Base-by-base conservation (phyloP, 2,329 filamentous ascomycete genomes). In the Shiraia sp. region DNA sequence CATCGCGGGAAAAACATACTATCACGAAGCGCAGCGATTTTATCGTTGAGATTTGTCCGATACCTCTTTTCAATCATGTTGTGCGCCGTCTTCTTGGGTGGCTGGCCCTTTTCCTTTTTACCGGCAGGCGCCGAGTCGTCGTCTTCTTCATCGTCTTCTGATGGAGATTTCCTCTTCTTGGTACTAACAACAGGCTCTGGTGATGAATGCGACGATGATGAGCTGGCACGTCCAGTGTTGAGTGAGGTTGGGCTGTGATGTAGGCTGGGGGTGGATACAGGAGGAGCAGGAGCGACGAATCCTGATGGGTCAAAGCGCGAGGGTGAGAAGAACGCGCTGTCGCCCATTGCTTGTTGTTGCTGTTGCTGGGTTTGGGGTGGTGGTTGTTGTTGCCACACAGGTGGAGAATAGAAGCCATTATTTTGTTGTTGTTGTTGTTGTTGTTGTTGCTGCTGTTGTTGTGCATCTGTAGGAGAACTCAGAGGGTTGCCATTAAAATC, bases 41-140 rank as follows among this genome's bases (percentile, higher is more conserved):
- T 97, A 66, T 96, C 92, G 64, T 97, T 97, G 42, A 97, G 78
- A 63, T 97, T 97, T 39, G 89, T 96, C 59, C 92, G 85, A 70
- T 97, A 97, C 53, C 92, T 79, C 78, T 96, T 97, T 73, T 97
- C 92, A 50, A 97, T 96, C 79, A 97, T 93, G 70, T 96, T 97
- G 72, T 97, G 92, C 2, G 92, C 90, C 23, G 91, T 95, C 78
- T 96, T 96, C 78, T 96, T 96, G 44, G 75, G 75, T 17, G 73
- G 79, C 36, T 65, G 78, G 16, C 62, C 75, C 59, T 78, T 83
- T 56, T 75, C 80, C 53, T 78, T 79, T 36, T 81, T 68, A n/a
- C 51, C 53, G 1, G 57, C 45, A 69, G 22, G 78, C 72, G 32
- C 82, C 76, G 47, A 34, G 10, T 85, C 81, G 34, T 83, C 80